A percentile compares a stretch with the other conserved stretches of the same genome.
phyloP scores from a whole-genome alignment of 192 early-diverging fungal genomes.

The Tieghemiomyces parasiticus region DNA sequence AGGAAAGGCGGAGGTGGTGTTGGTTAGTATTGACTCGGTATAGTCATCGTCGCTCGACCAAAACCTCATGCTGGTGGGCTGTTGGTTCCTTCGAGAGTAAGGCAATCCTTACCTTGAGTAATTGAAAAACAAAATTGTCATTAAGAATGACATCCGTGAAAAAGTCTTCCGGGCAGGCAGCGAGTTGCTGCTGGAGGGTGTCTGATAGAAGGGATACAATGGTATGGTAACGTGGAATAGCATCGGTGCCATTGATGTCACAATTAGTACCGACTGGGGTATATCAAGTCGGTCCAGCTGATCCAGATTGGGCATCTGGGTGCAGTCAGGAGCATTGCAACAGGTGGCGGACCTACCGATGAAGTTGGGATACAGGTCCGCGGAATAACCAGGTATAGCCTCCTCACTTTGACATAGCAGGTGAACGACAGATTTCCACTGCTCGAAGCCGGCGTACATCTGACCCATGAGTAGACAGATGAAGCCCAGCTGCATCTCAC shows the following conservation, averaged over 20 bases:
- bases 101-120: slow-evolving; percentile 27
- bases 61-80: slow-evolving; percentile 13
- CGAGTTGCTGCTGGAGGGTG: slow-evolving; percentile 30
- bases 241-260: too few species aligned
- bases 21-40: slow-evolving; percentile 15
- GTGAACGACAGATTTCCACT: slow-evolving; percentile 73
- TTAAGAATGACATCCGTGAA: slow-evolving; percentile 46
- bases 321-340: too few species aligned
- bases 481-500: slow-evolving; percentile 74
- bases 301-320: slow-evolving; percentile 18
- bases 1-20: slow-evolving; percentile 20
- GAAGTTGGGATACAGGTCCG: slow-evolving; percentile 37
- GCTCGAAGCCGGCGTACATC: slow-evolving; percentile 71
- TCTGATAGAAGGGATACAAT: too few species aligned
- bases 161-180: slow-evolving; percentile 56
- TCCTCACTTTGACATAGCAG: slow-evolving; percentile 49
- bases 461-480: slow-evolving; percentile 62
- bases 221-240: too few species aligned
- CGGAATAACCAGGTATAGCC: slow-evolving; percentile 26
- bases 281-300: slow-evolving; percentile 19
- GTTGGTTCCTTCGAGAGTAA: slow-evolving; percentile 3
- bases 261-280: neutral
- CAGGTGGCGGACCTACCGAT: slow-evolving; percentile 21
- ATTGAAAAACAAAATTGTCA: slow-evolving; percentile 39
- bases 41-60: slow-evolving; percentile 13